These are phyloP conservation scores for Calocera viscosa DNA, from an alignment of 768 basidiomycete genomes.

Conservation along the genomic window DNA sequence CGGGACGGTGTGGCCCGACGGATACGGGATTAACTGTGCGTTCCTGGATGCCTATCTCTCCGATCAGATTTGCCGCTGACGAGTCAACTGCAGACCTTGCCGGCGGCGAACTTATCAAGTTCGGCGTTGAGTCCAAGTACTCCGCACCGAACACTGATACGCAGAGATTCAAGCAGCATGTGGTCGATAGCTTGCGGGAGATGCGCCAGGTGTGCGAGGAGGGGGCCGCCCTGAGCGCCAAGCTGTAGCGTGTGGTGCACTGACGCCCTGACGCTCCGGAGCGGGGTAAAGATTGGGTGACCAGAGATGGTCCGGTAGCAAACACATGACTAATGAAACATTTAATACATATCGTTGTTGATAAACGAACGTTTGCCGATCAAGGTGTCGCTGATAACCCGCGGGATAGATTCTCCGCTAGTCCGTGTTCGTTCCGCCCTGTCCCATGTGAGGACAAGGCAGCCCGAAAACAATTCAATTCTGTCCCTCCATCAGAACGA, in stretches of 20 bases:
- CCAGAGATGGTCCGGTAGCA: background rate
- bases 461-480: background rate
- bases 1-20: constrained; percentile 67
- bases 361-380: background rate
- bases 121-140: constrained; percentile 85
- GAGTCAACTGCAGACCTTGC: constrained; percentile 50
- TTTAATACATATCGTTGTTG: background rate
- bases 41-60: background rate
- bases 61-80: background rate
- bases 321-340: background rate
- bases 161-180: constrained; percentile 44
- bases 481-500: too few species aligned
- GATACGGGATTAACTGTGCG: constrained; percentile 86
- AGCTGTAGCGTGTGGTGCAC: background rate
- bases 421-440: too few species aligned
- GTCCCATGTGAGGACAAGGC: background rate
- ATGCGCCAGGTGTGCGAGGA: constrained; percentile 49
- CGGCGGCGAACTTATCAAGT: constrained; percentile 66
- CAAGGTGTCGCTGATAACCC: background rate
- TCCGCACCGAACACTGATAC: constrained; percentile 63
- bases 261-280: background rate
- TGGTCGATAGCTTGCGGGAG: constrained; percentile 51
- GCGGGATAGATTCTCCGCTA: too few species aligned
- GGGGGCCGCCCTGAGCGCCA: constrained; percentile 12
- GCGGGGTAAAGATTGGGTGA: background rate